Base-by-base conservation (phyloP, 768 basidiomycete species). In the Leccinum imitatum region DNA sequence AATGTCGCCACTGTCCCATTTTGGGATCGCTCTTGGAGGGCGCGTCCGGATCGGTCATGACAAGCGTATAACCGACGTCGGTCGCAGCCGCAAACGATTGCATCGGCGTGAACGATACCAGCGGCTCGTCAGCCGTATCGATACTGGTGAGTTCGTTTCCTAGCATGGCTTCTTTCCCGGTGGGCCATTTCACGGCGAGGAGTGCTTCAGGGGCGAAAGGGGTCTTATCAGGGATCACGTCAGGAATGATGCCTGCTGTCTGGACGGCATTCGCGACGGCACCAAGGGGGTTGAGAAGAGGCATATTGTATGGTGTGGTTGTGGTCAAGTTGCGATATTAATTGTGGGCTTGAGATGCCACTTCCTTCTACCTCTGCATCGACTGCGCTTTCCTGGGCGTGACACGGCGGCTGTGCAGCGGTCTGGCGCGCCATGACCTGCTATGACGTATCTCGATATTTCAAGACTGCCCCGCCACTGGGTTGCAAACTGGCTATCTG, bases 11-110 rank as follows among this genome's bases (percentile, higher is more conserved):
- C 60, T 84, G 68, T 1, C 79, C 74, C 67, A 74, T 82, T 63
- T 76, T 81, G 1, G 81, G 82, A 39, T 82, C 76, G 7, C 62
- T 68, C 50, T 79, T 71, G 1, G 81, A 83, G 0, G 84, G 84
- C 3, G 84, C 84, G 59, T 85, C 84, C 2, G 84, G 84, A 65
- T 86, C 84, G 3, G 79, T 79, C 81, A 84, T 79, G 35, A 83
- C 80, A 37, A 85, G 71, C 8, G 84, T 84, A 61, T 83, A 85
- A 4, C 75, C 75, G 8, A 73, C 61, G 35, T 78, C 76, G 1
- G 66, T 64, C 52, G 61, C 64, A 23, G 68, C 69, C 2, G 70
- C 72, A 15, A 72, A 74, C 14, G 70, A 69, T 50, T 69, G 71
- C 72, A 79, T 74, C 3, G 83, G 80, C 3, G 76, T 74, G 31